Base-by-base conservation (phyloP, 805 yeast genomes). In the Candida lessepsii region DNA sequence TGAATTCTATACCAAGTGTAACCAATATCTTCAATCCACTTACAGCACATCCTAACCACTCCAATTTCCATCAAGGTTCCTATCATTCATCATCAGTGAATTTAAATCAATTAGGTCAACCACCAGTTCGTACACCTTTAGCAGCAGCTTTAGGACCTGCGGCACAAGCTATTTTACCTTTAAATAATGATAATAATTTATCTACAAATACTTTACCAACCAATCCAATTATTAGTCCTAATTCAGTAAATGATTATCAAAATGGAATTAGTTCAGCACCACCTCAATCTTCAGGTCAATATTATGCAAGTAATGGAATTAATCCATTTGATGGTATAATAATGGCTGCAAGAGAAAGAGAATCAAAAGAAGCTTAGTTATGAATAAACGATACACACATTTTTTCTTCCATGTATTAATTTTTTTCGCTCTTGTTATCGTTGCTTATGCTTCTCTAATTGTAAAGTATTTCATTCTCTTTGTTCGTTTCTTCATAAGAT, bases 311-410 rank as follows among this genome's bases (percentile, higher is more conserved):
- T 41, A 58, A 60, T 37, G 70, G 68, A 3, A 50, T 61, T 48
- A 64, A 64, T 46, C 70, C 70, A 6, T 64, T 63, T 44, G 70
- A 64, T 42, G 67, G 67, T n/a, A 48, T 63, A 17, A 63, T 64
- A 15, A 47, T 63, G 51, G 63, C 64, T 11, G 25, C 29, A 5
- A 15, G 19, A 24, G 37, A 34, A 7, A 25, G 23, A 25, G 37
- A 33, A 15, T 15, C 25, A 3, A 35, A 18, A 27, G 26, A 28
- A 19, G 16, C 20, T 23, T 5, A 33, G 25, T 32, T 18, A 28
- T 21, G 21, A 33, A 24, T 23, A 33, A 24, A 33, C 36, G 36
- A 33, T 26, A 26, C 11, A 8, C 9, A 7, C 9, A 20, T 9
- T 7, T 20, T 20, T 9, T 9, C 9, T 9, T 20, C 9, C 9